These are phyloP conservation scores for Sugiyamaella chiloensis DNA, from an alignment of 805 yeast genomes.

Conservation along the genomic window DNA sequence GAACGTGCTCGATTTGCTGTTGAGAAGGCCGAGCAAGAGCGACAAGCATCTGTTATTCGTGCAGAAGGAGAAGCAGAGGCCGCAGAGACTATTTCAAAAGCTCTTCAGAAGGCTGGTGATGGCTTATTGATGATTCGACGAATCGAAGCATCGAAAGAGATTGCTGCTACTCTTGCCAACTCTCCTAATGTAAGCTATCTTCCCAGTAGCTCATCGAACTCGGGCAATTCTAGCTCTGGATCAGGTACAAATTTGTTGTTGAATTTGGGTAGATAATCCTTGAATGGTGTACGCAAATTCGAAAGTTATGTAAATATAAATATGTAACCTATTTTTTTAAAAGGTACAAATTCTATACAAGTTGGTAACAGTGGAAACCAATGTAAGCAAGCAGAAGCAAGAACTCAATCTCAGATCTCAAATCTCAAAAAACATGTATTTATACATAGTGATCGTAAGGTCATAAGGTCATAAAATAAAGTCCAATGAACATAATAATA, in stretches of 20 bases:
- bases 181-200: slow-evolving; percentile 86
- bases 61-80: slow-evolving; percentile 99
- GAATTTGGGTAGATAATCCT: slow-evolving; percentile 34
- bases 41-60: slow-evolving; percentile 89
- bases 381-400: too few species aligned
- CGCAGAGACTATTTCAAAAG: slow-evolving; percentile 91
- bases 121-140: slow-evolving; percentile 91
- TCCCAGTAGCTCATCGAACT: slow-evolving; percentile 52
- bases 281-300: too few species aligned
- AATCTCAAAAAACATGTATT: too few species aligned
- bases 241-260: slow-evolving; percentile 32
- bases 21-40: slow-evolving; percentile 95
- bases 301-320: neutral
- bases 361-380: too few species aligned
- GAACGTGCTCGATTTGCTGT: slow-evolving; percentile 92
- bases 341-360: neutral
- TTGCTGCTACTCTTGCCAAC: slow-evolving; percentile 80
- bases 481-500: too few species aligned
- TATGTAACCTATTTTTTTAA: neutral
- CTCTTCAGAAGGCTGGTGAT: slow-evolving; percentile 91
- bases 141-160: slow-evolving; percentile 94
- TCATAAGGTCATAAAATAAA: too few species aligned
- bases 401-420: too few species aligned
- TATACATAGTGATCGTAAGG: too few species aligned
- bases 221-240: slow-evolving; percentile 32